Base-by-base conservation (phyloP, 1,284 basidiomycete species). In the Porodaedalea pini region DNA sequence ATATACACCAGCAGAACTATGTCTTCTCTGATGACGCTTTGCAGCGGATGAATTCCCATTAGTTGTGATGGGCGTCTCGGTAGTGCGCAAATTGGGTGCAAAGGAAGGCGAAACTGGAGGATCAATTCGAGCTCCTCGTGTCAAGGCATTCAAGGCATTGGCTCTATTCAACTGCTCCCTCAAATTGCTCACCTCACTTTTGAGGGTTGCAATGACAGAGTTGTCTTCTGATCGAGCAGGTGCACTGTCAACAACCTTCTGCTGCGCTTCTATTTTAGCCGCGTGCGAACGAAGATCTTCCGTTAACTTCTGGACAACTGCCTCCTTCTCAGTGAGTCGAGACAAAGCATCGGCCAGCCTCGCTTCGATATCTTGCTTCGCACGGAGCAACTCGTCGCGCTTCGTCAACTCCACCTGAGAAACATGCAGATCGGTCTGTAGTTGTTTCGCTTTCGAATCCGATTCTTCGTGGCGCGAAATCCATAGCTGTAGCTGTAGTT, bases 111-210 rank as follows among this genome's bases (percentile, higher is more conserved):
- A 94, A 5, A 84, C 73, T 4, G 88, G 86, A 0, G 88, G 86
- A 40, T 92, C 88, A 3, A 71, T 74, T 17, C 87, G 83, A 37
- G 79, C 68, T 23, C 86, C 83, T 57, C 85, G 83, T 6, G 90
- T 94, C 51, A 95, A 78, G 15, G 83, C 80, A 65, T 92, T 92
- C 63, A 95, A 80, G 4, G 96, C 93, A 67, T 94, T 94, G 19
- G 94, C 88, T 29, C 97, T 85, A 67, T 95, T 94, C 63, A 99
- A 85, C 70, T 99, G 96, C 70, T 99, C 97, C 60, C 94, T 91
- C 51, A 99, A 78, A 62, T 77, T 87, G 70, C 88, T 87, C 61
- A 99, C 86, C 77, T 99, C 97, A 64, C 84, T 90, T 71, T 97
- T 93, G 67, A 99, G 83, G 0, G 88, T 88, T 61, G 86, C 78